Percentiles rank a stretch among this genome's conserved stretches.
phyloP scores from a whole-genome alignment of 2,329 filamentous ascomycete genomes.

The Verticillium nonalfalfae region DNA sequence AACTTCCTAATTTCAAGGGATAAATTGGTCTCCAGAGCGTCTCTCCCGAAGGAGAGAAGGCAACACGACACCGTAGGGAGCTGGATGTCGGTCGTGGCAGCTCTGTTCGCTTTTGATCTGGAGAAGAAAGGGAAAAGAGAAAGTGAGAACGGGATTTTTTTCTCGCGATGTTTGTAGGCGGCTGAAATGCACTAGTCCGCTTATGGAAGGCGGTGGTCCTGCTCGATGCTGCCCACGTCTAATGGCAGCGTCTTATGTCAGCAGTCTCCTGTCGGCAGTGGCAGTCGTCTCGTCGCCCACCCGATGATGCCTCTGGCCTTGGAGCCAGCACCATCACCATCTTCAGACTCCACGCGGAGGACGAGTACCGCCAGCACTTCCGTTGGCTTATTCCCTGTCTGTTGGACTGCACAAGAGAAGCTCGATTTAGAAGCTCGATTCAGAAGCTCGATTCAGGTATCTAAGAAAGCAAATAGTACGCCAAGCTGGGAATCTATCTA shows the following conservation, averaged over 20 bases:
- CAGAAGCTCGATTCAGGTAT: too few species aligned
- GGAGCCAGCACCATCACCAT: not conserved
- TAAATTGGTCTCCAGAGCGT: conserved; percentile 50
- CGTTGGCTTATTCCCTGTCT: too few species aligned
- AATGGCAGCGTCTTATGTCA: not conserved
- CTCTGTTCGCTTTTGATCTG: conserved; percentile 58
- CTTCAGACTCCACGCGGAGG: not conserved
- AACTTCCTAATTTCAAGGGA: conserved; percentile 59
- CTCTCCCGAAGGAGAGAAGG: conserved; percentile 43
- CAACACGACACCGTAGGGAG: conserved; percentile 55
- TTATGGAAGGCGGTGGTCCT: conserved; percentile 2
- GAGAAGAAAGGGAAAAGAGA: conserved; percentile 32
- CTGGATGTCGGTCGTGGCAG: conserved; percentile 58
- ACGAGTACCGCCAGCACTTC: too few species aligned
- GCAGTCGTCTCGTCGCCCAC: not conserved
- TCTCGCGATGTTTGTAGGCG: conserved; percentile 3
- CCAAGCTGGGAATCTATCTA: not conserved
- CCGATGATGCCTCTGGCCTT: not conserved
- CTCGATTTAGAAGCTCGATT: too few species aligned
- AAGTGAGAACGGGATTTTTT: conserved; percentile 22
- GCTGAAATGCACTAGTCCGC: conserved; percentile 14
- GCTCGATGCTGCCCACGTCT: not conserved
- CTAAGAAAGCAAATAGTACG: not conserved
- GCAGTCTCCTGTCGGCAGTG: too few species aligned
- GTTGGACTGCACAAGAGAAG: too few species aligned